Percentiles rank a stretch among this genome's conserved stretches.
Evolutionary conservation across 2,329 filamentous ascomycete genomes (phyloP).

Genomic region (Fusarium protoensiforme): DNA sequence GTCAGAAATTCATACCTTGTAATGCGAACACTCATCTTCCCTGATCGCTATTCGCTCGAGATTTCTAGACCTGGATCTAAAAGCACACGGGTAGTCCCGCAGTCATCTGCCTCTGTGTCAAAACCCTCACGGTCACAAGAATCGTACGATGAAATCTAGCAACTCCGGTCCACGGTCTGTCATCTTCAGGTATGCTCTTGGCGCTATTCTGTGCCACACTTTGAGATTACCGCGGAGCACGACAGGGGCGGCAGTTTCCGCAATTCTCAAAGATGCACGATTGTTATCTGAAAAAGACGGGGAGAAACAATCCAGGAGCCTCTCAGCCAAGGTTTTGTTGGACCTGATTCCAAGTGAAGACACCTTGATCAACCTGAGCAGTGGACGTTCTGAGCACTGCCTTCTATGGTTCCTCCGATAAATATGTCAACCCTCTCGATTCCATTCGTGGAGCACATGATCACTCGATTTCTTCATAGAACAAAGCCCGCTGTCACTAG

Average conservation of each 20-base stretch:
- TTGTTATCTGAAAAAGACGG: background rate
- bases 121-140: background rate
- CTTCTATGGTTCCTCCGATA: fast-evolving
- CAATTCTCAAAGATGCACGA: background rate
- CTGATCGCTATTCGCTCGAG: background rate
- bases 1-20: background rate
- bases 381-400: background rate
- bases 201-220: background rate
- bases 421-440: background rate
- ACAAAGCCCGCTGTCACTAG: background rate
- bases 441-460: no score
- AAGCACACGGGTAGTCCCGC: background rate
- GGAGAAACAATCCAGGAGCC: background rate
- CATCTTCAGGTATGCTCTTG: background rate
- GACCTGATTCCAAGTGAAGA: no score
- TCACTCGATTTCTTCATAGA: background rate
- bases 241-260: background rate
- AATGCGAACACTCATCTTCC: background rate
- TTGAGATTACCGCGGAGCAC: background rate
- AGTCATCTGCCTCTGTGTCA: background rate
- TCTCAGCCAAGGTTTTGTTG: background rate
- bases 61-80: background rate
- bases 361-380: fast-evolving
- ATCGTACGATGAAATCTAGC: background rate
- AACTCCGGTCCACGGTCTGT: background rate